Percentiles rank a stretch among this genome's conserved stretches.
phyloP scores from a whole-genome alignment of 2,329 filamentous ascomycete genomes.

The Cercospora sp. region DNA sequence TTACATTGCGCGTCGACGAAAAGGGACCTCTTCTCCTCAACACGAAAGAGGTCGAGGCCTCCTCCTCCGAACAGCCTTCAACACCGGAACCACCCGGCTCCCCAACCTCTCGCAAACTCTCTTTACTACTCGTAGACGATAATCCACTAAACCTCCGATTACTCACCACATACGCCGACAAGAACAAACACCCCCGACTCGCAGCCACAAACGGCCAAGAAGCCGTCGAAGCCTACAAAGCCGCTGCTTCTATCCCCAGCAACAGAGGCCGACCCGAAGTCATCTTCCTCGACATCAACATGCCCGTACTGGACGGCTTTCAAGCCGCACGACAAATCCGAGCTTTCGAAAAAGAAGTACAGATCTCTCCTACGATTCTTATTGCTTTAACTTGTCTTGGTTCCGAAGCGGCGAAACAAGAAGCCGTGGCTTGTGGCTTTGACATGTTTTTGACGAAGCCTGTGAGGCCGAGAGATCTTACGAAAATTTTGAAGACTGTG shows the following conservation, averaged over 20 bases:
- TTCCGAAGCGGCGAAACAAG: constrained; percentile 20
- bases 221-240: constrained; percentile 41
- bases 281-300: constrained; percentile 43
- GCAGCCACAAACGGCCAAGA: constrained; percentile 50
- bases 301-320: constrained; percentile 32
- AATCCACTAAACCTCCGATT: constrained; percentile 36
- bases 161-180: constrained; percentile 26
- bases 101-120: not conserved
- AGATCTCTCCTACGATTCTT: constrained; percentile 18
- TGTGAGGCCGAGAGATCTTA: constrained; percentile 11
- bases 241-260: not conserved
- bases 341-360: constrained; percentile 26
- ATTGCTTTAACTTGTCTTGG: constrained; percentile 29
- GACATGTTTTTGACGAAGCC: constrained; percentile 30
- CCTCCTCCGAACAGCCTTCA: not conserved
- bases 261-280: not conserved
- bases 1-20: not conserved
- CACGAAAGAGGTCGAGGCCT: constrained; percentile 8
- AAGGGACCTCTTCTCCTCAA: not conserved
- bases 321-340: constrained; percentile 33
- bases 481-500: constrained; percentile 4
- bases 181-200: constrained; percentile 41
- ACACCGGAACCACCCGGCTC: not conserved
- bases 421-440: constrained; percentile 27
- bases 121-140: constrained; percentile 37